Evolutionary conservation across 768 basidiomycete genomes (phyloP), one percentile per base, ranked within the genome.

Genomic region (Naematelia aurantialba): DNA sequence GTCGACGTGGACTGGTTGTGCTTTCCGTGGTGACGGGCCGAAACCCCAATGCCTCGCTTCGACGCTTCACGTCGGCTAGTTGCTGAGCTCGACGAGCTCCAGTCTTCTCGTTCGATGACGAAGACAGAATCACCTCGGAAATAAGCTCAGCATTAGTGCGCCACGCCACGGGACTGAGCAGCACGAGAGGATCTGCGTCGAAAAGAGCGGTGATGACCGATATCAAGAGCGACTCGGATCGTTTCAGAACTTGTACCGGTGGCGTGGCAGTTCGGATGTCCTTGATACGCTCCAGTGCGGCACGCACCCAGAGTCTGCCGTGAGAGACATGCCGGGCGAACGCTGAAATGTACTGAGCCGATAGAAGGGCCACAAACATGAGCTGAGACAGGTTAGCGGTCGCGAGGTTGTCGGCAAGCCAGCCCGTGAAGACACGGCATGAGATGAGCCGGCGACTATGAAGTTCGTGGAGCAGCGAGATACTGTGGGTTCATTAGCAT

Each of bases 361-460:
- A 60, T 22, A 74, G 56, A 25, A 66, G 65, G 14, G 56, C 62
- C 8, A 74, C 21, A 42, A 71, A 71, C 14, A 66, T 67, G 3
- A 71, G 21, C 48, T 74, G 72, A 25, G 68, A 67, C 5, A 74
- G 68, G 52, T 74, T 74, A 17, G 67, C 44, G 4, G 56, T 19
- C 5, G 52, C 42, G 2, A 69, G 50, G 24, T 34, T 57, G 31
- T 74, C 69, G 14, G 66, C 59, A 26, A 71, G 51, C 69, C 69
- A 74, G 1, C 58, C 58, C 11, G 59, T 59, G 19, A 71, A 27
- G 10, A 65, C 21, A 12, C 72, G 54, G 4, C 60, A 53, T 2
- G 69, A 74, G 8, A 74, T 21, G n/a, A 74, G 48, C 17, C 63
- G 58, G 1, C 59, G 56, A 1, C 54, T 51, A 52, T 71, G 64